Conservation (phyloP, 2,329 filamentous ascomycete genomes). For the Lasiodiplodia sp. region DNA sequence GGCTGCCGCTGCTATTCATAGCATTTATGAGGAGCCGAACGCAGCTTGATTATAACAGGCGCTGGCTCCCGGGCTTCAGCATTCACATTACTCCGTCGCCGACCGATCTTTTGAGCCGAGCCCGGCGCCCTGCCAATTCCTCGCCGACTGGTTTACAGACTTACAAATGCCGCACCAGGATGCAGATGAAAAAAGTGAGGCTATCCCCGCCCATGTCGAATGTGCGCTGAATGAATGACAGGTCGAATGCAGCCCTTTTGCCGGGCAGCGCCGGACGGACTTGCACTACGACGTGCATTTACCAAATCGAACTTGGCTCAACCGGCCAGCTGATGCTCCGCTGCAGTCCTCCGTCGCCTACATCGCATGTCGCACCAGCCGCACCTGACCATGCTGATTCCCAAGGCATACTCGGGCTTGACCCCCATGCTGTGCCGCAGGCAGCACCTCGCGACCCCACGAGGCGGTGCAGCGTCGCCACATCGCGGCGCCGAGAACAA, state of each 20-base stretch:
- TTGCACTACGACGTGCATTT: background rate
- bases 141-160: background rate
- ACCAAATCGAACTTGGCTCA: background rate
- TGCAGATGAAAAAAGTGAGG: background rate
- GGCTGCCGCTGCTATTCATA: slow-evolving; percentile 4
- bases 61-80: background rate
- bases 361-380: background rate
- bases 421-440: slow-evolving; percentile 2
- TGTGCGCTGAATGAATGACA: background rate
- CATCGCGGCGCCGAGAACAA: background rate
- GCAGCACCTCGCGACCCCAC: background rate
- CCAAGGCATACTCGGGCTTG: slow-evolving; percentile 7
- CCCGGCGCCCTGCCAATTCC: background rate
- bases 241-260: background rate
- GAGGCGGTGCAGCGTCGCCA: slow-evolving; percentile 17
- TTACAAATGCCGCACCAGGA: background rate
- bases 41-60: slow-evolving; percentile 14
- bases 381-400: background rate
- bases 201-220: background rate
- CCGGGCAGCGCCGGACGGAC: background rate
- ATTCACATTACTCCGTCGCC: background rate
- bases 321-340: background rate
- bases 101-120: background rate
- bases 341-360: background rate
- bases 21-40: background rate